Conservation (phyloP, 768 basidiomycete genomes). For the Russula olivacea region DNA sequence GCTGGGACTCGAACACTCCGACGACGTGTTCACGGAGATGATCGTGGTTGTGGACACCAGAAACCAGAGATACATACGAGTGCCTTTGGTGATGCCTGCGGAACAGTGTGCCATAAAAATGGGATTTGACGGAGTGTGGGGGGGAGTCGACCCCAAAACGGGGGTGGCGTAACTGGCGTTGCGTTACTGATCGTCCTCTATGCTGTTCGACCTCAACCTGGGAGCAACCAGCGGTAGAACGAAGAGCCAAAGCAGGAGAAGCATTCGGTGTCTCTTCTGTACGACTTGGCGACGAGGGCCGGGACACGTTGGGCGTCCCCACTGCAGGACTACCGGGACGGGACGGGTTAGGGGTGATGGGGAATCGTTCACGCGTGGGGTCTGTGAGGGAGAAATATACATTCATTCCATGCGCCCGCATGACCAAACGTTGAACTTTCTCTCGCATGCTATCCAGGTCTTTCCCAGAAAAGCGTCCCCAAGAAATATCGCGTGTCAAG, state of each 20-base stretch:
- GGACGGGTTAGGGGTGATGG: slow-evolving; percentile 18
- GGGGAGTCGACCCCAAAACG: slow-evolving; percentile 13
- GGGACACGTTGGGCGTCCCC: slow-evolving; percentile 12
- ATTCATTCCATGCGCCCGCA: slow-evolving; percentile 55
- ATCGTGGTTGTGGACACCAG: slow-evolving; percentile 10
- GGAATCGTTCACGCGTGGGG: slow-evolving; percentile 51
- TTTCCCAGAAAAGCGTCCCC: slow-evolving; percentile 50
- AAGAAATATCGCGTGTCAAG: slow-evolving; percentile 54
- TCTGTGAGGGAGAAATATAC: slow-evolving; percentile 61
- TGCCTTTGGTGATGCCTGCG: slow-evolving; percentile 15
- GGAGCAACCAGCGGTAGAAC: slow-evolving; percentile 31
- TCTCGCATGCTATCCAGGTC: slow-evolving; percentile 51
- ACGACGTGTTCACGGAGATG: slow-evolving; percentile 47
- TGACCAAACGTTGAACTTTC: slow-evolving; percentile 45
- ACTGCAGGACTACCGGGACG: slow-evolving; percentile 11
- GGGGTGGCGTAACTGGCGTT: slow-evolving; percentile 17
- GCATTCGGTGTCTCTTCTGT: slow-evolving; percentile 28
- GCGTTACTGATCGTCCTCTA: slow-evolving; percentile 1
- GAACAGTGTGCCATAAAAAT: slow-evolving; percentile 5
- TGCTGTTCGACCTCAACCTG: slow-evolving; percentile 3
- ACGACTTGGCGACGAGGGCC: slow-evolving; percentile 14
- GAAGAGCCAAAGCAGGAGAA: slow-evolving; percentile 34
- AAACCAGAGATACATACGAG: slow-evolving; percentile 19
- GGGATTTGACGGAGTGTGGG: neutral
- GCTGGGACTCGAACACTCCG: slow-evolving; percentile 67